Evolutionary conservation across 352 stramenopile species (phyloP), one percentile per base, ranked within the genome.

Genomic region (Pythium rishiriense): DNA sequence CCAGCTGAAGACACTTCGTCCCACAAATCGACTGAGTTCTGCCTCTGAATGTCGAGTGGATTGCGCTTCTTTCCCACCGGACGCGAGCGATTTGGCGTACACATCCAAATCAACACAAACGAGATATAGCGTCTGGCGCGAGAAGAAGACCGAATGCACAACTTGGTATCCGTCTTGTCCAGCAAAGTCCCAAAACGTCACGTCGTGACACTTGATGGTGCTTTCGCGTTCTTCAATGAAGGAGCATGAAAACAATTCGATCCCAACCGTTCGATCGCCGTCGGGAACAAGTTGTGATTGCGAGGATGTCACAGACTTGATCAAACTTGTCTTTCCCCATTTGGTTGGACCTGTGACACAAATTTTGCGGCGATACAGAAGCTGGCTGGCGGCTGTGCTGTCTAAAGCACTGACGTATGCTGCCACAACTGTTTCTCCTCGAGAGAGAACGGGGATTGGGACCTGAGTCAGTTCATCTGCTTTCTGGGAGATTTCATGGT

Each of bases 241-340:
- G 15, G 53, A 56, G 37, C 62, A 76, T 0, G 65, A 43, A n/a
- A 72, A 69, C 6, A 74, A 48, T 21, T 77, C 67, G 15, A 77
- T 68, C 0, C 68, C 70, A 25, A 77, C 62, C 1, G 62, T 74
- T 12, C 62, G 70, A 19, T 66, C 35, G 21, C 68, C 64, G 22
- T 58, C 50, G 2, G 19, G 24, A 28, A 70, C 64, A 6, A 64
- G 51, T 11, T 47, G 58, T 4, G 55, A 41, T 41, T 29, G 28
- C n/a, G 29, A 43, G 19, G 48, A 55, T 14, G 37, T 67, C 9
- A 76, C 54, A n/a, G 58, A 74, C 48, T 74, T 76, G 47, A 76
- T 69, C 31, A 79, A 52, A 28, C 68, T 76, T 0, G 72, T 79
- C 48, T 76, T 79, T 4, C 72, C 69, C 62, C 62, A 72, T 19